Evolutionary conservation across 2,329 filamentous ascomycete genomes (phyloP), one percentile per base, ranked within the genome.

Genomic region (Macrophomina phaseolina): DNA sequence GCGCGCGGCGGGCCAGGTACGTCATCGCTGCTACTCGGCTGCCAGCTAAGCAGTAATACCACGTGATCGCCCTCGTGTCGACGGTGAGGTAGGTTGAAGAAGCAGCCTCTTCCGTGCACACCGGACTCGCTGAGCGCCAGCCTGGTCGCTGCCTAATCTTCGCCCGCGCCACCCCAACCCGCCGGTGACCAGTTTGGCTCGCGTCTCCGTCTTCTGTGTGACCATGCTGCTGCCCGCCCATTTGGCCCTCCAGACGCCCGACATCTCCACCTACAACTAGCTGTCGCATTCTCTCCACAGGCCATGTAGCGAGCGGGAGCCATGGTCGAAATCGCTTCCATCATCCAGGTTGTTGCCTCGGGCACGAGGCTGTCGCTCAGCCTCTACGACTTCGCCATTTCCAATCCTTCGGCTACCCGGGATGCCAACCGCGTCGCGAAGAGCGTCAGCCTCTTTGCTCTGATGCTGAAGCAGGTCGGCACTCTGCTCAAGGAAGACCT

Each of bases 391-490:
- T 67, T 76, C 42, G 74, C 73, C 67, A 70, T 73, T 48, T 69
- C 68, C 42, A 69, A 72, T 9, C 67, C 72, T 12, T 67, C 68
- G 64, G 71, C 72, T 30, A 71, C 74, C 38, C 72, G 68, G 55
- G 73, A 77, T 58, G 66, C 76, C 38, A 69, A 73, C 60, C 70
- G 67, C 34, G 68, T 77, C n/a, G 76, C 78, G 12, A 75, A 70
- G 63, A 69, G 71, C n/a, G 73, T 79, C 65, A 78, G 74, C 68
- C 72, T 73, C 46, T 75, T 80, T 53, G 74, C 74, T 51, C 71
- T 75, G 7, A 76, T 74, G 38, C 62, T 80, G 67, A 79, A 80
- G 68, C 77, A 80, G 63, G 70, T 79, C 23, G 77, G 77, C 53
- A 75, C 76, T 0, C 71, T 75, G 48, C 74, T 79, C 49, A 77